These are phyloP conservation scores for Phaeotremella skinneri DNA, from an alignment of 768 basidiomycete species.

Conservation along the genomic window DNA sequence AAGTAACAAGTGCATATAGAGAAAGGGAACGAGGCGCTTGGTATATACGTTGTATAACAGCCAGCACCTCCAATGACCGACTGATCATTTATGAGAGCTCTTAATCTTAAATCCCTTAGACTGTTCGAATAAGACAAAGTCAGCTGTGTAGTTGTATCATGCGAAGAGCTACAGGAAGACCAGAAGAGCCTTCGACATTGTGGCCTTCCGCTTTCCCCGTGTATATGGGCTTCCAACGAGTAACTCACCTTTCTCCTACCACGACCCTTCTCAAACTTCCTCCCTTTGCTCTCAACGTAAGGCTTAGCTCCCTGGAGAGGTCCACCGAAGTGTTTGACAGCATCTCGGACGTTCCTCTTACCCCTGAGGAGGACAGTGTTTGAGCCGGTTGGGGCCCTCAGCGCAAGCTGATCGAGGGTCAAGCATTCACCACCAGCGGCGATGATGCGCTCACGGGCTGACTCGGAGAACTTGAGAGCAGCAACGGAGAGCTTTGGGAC, in stretches of 20 bases:
- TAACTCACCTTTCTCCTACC: slow-evolving; percentile 78
- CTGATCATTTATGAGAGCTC: slow-evolving; percentile 50
- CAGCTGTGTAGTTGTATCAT: background rate
- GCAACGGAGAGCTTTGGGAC: slow-evolving; percentile 90
- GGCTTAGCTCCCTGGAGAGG: slow-evolving; percentile 99
- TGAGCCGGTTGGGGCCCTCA: slow-evolving; percentile 87
- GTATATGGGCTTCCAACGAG: background rate
- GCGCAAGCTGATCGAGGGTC: slow-evolving; percentile 94
- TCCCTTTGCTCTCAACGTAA: slow-evolving; percentile 89
- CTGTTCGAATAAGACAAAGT: slow-evolving; percentile 11
- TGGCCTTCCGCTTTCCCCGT: background rate
- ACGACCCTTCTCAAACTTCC: slow-evolving; percentile 98
- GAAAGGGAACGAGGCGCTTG: too few species aligned
- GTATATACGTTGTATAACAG: too few species aligned
- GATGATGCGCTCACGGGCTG: slow-evolving; percentile 90
- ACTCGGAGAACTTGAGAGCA: slow-evolving; percentile 89
- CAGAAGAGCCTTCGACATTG: background rate
- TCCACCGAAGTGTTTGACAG: slow-evolving; percentile 94
- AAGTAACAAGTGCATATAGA: too few species aligned
- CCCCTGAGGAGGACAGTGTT: slow-evolving; percentile 94
- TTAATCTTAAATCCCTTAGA: slow-evolving; percentile 53
- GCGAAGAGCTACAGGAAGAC: background rate
- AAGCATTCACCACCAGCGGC: slow-evolving; percentile 91
- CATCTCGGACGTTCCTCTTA: slow-evolving; percentile 87
- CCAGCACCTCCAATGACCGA: too few species aligned